Percentiles rank a stretch among this genome's conserved stretches.
Conservation (phyloP, 2,329 filamentous ascomycete genomes). For the Botryosphaeria dothidea region DNA sequence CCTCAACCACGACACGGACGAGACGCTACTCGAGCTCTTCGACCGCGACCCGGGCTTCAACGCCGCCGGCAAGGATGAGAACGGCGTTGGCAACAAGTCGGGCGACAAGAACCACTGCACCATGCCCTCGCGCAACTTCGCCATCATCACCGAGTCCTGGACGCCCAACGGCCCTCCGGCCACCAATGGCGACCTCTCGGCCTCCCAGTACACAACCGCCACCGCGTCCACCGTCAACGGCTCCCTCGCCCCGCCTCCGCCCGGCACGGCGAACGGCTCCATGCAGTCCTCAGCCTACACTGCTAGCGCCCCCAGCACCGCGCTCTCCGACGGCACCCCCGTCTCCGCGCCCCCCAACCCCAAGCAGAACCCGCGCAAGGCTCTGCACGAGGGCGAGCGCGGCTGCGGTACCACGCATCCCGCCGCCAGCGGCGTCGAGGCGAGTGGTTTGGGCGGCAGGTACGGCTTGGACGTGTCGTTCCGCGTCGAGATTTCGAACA, state of each 20-base stretch:
- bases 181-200: conserved; percentile 28
- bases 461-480: conserved; percentile 50
- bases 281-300: conserved; percentile 26
- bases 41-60: conserved; percentile 59
- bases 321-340: neutral
- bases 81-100: conserved; percentile 56
- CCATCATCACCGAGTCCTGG: conserved; percentile 59
- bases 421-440: conserved; percentile 57
- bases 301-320: neutral
- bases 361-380: conserved; percentile 64
- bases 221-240: conserved; percentile 3
- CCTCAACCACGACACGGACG: conserved; percentile 62
- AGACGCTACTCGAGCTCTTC: conserved; percentile 64
- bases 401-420: conserved; percentile 75
- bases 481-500: conserved; percentile 49
- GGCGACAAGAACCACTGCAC: conserved; percentile 77
- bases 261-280: conserved; percentile 28
- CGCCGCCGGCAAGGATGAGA: conserved; percentile 49
- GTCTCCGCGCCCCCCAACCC: conserved; percentile 25
- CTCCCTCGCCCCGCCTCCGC: conserved; percentile 3
- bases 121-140: conserved; percentile 71
- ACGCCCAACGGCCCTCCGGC: conserved; percentile 23
- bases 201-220: too few relatives aligned
- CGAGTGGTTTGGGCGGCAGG: conserved; percentile 45
- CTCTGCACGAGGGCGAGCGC: conserved; percentile 73